These are phyloP conservation scores for Nothopassalora personata DNA, from an alignment of 2,329 filamentous ascomycete genomes.

Conservation along the genomic window DNA sequence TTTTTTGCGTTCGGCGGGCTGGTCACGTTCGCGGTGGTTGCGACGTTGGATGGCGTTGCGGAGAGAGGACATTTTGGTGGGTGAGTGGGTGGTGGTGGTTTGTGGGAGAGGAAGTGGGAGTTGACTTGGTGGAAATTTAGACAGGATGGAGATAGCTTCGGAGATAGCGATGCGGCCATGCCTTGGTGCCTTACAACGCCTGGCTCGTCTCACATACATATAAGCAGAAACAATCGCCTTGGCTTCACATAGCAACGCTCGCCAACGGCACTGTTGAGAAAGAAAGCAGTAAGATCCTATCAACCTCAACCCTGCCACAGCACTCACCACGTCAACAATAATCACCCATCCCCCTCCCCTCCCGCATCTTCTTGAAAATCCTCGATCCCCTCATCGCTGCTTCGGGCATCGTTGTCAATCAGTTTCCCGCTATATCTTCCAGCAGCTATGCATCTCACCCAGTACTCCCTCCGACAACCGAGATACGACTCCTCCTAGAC, in stretches of 20 bases:
- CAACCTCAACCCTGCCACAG: neutral
- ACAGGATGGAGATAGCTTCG: neutral
- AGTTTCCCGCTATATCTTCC: neutral
- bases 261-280: too few relatives aligned
- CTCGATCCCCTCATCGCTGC: neutral
- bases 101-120: neutral
- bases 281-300: neutral
- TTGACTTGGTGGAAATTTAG: neutral
- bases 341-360: neutral
- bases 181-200: neutral
- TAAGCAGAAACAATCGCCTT: too few relatives aligned
- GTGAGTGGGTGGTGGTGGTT: neutral
- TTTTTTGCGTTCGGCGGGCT: conserved; percentile 75
- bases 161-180: neutral
- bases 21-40: conserved; percentile 83
- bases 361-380: neutral
- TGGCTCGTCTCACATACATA: too few relatives aligned
- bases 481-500: neutral
- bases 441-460: neutral
- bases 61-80: conserved; percentile 49
- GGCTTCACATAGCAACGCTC: too few relatives aligned
- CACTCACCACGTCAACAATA: neutral
- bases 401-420: neutral
- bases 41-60: conserved; percentile 67
- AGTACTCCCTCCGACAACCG: neutral